phyloP scores from a whole-genome alignment of 257 asterid species.

The Plantago ovata region DNA sequence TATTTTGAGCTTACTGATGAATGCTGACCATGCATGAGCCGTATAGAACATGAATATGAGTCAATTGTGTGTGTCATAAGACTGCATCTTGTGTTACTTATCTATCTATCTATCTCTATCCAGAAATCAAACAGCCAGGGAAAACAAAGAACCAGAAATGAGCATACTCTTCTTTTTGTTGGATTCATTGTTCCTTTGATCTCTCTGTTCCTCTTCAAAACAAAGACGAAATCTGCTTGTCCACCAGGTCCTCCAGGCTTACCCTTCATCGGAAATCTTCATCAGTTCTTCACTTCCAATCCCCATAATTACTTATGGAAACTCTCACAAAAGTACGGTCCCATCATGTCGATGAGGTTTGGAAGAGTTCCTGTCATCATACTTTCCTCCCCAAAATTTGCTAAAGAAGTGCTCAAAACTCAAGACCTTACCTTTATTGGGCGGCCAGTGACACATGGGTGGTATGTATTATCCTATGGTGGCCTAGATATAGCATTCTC shows the following conservation, averaged over 20 bases:
- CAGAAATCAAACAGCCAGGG: no score
- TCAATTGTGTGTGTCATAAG: no score
- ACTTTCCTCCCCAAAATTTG: no score
- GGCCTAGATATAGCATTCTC: no score
- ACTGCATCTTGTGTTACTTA: no score
- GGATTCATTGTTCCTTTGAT: neutral
- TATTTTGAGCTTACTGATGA: no score
- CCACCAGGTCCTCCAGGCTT: conserved; percentile 22
- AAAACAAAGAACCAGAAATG: neutral
- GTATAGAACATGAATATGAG: no score
- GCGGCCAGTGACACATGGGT: neutral
- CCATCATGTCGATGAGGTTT: no score
- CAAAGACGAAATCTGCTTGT: neutral
- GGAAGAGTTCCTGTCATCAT: no score
- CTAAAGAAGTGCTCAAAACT: conserved; percentile 9
- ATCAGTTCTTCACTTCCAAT: conserved; percentile 9
- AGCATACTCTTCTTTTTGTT: neutral
- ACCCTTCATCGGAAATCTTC: conserved; percentile 12
- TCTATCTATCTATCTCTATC: no score
- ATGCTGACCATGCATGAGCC: no score
- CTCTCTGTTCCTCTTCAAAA: neutral
- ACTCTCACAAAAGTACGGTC: no score
- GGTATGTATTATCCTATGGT: neutral
- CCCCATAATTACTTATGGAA: conserved; percentile 7
- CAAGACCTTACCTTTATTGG: conserved; percentile 14